Evolutionary conservation across 2,329 filamentous ascomycete genomes (phyloP), one percentile per base, ranked within the genome.

Genomic region (Aureobasidium mangrovei): DNA sequence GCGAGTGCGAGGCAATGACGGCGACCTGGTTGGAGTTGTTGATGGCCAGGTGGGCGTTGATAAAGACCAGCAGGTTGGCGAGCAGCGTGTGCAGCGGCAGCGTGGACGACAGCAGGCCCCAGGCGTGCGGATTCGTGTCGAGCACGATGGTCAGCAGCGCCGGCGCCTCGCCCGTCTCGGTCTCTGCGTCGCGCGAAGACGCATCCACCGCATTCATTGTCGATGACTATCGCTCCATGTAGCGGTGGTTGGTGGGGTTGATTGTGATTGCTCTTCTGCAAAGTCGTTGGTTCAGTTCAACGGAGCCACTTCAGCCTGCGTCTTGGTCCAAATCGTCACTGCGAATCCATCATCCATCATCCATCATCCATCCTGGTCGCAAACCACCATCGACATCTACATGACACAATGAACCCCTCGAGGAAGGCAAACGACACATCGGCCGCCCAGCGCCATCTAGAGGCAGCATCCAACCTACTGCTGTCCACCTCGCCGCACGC

Each of bases 81-180:
- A 98, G 77, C 58, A 89, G 89, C 64, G 86, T 85, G 47, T 87
- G 87, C 57, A 98, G 80, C 29, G 91, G 83, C 6, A 97, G 82
- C 32, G 80, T 81, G 55, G 82, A 72, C 57, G 84, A 77, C 42
- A 97, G 80, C 57, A 88, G 78, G 5, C 88, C 83, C 93, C 93
- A 95, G 63, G 93, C 91, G 63, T 91, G 86, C 2, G 93, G 93
- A 68, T 98, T 98, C 28, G 91, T 96, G 74, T 98, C 93, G 73
- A 98, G 80, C 65, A 98, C 79, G 64, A 98, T 84, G 61, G 89
- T 86, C 51, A 96, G 82, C 35, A 98, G 83, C 10, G 91, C 95
- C 0, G 93, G 88, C 8, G 80, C 73, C 38, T 78, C 43, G 4
- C 28, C 18, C n/a, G 38, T 48, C 9, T 40, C 44, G 28, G 44